Conservation (phyloP, 805 yeast species). For the Barnettozyma californica region DNA sequence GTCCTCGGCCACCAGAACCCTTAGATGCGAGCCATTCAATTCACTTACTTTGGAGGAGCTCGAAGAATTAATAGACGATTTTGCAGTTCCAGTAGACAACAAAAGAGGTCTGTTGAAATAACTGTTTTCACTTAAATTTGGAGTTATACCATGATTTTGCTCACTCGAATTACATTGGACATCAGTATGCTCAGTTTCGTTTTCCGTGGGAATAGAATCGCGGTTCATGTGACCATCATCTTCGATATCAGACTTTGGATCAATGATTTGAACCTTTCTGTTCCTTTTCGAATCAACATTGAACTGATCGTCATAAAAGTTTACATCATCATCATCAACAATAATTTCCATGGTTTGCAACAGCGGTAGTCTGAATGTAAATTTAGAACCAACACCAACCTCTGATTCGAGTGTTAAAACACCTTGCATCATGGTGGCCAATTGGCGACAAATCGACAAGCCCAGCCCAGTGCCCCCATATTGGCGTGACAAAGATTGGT, state of each 20-base stretch:
- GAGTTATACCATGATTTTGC: neutral
- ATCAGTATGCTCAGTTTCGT: neutral
- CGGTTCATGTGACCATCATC: neutral
- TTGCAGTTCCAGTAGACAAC: slow-evolving; percentile 38
- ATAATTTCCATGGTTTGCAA: slow-evolving; percentile 42
- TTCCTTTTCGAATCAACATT: slow-evolving; percentile 48
- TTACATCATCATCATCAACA: slow-evolving; percentile 28
- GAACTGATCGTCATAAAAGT: slow-evolving; percentile 62
- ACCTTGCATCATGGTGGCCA: slow-evolving; percentile 89
- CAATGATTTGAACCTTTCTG: slow-evolving; percentile 37
- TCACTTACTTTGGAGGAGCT: slow-evolving; percentile 8
- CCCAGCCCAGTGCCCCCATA: slow-evolving; percentile 97
- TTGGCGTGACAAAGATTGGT: slow-evolving; percentile 83
- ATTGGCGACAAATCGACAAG: slow-evolving; percentile 79
- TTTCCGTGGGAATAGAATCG: neutral
- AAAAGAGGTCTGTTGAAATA: slow-evolving; percentile 28
- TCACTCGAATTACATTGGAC: neutral
- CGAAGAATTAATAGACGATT: slow-evolving; percentile 17
- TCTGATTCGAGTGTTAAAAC: slow-evolving; percentile 67
- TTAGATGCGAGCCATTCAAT: slow-evolving; percentile 23
- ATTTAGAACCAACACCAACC: slow-evolving; percentile 80
- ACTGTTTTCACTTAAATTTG: neutral
- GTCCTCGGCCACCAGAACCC: slow-evolving; percentile 88
- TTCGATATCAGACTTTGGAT: slow-evolving; percentile 17
- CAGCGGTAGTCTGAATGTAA: slow-evolving; percentile 74